phyloP scores from a whole-genome alignment of 768 basidiomycete genomes.

The Termitomyces titanicus region DNA sequence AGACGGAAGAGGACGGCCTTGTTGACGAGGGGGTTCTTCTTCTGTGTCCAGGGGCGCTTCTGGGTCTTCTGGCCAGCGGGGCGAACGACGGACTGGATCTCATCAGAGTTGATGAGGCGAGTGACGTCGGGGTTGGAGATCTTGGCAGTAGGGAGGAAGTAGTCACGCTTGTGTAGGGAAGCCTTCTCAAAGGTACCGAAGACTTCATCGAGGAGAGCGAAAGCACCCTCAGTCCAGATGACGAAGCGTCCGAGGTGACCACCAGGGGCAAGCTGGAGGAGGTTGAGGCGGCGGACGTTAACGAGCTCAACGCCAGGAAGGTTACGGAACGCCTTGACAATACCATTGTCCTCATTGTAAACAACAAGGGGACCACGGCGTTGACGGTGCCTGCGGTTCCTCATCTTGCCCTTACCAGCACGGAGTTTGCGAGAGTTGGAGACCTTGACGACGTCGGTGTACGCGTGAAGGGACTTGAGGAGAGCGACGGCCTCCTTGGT shows the following conservation, averaged over 20 bases:
- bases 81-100: slow-evolving; percentile 96
- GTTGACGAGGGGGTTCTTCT: slow-evolving; percentile 98
- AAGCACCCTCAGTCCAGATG: slow-evolving; percentile 98
- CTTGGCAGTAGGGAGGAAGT: slow-evolving; percentile 91
- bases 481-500: slow-evolving; percentile 96
- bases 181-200: slow-evolving; percentile 93
- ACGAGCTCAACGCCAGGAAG: slow-evolving; percentile 97
- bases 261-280: slow-evolving; percentile 99
- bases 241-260: slow-evolving; percentile 98
- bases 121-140: slow-evolving; percentile 96
- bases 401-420: slow-evolving; percentile 95
- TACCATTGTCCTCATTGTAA: slow-evolving; percentile 96
- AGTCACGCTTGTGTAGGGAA: slow-evolving; percentile 86
- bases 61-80: slow-evolving; percentile 79
- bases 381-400: slow-evolving; percentile 95
- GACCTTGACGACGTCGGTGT: slow-evolving; percentile 93
- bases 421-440: slow-evolving; percentile 96
- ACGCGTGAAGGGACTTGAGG: slow-evolving; percentile 86
- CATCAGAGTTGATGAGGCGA: slow-evolving; percentile 95
- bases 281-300: slow-evolving; percentile 91
- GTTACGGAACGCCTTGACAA: slow-evolving; percentile 98
- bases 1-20: slow-evolving; percentile 93
- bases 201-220: slow-evolving; percentile 88
- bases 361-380: slow-evolving; percentile 96
- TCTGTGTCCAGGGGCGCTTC: slow-evolving; percentile 97